Conservation (phyloP, 495 filamentous ascomycete species). For the Aspergillus hancockii region DNA sequence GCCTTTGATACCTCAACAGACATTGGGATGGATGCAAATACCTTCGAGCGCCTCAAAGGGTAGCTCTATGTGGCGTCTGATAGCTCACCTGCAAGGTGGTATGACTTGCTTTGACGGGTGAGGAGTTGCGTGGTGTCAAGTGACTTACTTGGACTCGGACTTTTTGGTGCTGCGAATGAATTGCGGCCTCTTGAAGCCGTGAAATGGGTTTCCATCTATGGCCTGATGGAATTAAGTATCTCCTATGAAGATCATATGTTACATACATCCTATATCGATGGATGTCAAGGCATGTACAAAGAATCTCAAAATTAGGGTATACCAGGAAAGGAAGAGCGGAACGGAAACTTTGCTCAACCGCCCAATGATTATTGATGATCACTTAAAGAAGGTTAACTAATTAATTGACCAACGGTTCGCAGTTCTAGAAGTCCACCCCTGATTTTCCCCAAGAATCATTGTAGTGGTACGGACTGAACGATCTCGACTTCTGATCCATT, state of each 20-base stretch:
- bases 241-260: background rate
- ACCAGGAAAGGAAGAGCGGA: background rate
- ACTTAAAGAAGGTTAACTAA: background rate
- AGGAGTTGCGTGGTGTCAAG: slow-evolving; percentile 1
- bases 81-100: slow-evolving; percentile 10
- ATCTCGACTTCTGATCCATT: background rate
- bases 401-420: background rate
- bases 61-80: slow-evolving; percentile 10
- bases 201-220: background rate
- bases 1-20: background rate
- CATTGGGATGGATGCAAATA: background rate
- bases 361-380: background rate
- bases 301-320: slow-evolving; percentile 2
- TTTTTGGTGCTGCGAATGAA: background rate
- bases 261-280: background rate
- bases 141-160: background rate
- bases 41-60: slow-evolving; percentile 4
- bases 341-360: background rate
- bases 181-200: background rate
- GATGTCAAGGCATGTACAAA: background rate
- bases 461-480: background rate
- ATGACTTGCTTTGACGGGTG: slow-evolving; percentile 6
- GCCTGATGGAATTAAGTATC: background rate
- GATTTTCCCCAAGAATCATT: background rate
- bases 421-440: background rate